Evolutionary conservation across 768 basidiomycete species (phyloP), one percentile per base, ranked within the genome.

Genomic region (Heimioporus sp.): DNA sequence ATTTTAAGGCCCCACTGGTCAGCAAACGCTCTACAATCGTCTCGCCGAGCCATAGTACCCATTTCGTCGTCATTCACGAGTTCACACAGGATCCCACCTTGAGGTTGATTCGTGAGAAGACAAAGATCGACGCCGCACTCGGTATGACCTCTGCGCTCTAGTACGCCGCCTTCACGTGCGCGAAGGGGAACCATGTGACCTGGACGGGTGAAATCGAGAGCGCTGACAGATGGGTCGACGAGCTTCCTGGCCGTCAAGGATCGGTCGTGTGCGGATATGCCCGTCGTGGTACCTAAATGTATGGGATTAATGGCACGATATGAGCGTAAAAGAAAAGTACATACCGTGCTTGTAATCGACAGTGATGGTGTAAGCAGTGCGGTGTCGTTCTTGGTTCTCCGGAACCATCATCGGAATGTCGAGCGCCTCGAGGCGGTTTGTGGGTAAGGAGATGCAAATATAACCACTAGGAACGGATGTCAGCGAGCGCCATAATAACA

Each of bases 221-320:
- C 72, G 1, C 63, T 66, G 15, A 78, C 70, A 12, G 70, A 62
- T 6, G 82, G 72, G 28, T 83, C 79, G 17, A 94, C 90, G 24
- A 99, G 82, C 37, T 88, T 85, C 50, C 91, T 82, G 4, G 80
- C 92, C 5, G 96, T 96, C 49, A 94, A 75, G 32, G 90, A 85
- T 49, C 97, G 86, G 73, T 99, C 97, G 69, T 92, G 86, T 5
- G 96, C 96, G 35, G 96, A 97, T 60, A 99, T 99, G 21, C 97
- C 97, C 16, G 97, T 99, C 4, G 92, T 86, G 5, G 92, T 96
- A 3, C 90, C 92, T 92, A 54, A 28, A 10, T 15, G 28, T 37
- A 19, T 11, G 7, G 50, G 36, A 32, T 39, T 1, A 28, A 36
- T 2, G 4, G 13, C 17, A 40, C 15, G 3, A 15, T 12, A 38